These are phyloP conservation scores for Saccharomyces paradoxus DNA, from an alignment of 805 yeast genomes.

Conservation along the genomic window DNA sequence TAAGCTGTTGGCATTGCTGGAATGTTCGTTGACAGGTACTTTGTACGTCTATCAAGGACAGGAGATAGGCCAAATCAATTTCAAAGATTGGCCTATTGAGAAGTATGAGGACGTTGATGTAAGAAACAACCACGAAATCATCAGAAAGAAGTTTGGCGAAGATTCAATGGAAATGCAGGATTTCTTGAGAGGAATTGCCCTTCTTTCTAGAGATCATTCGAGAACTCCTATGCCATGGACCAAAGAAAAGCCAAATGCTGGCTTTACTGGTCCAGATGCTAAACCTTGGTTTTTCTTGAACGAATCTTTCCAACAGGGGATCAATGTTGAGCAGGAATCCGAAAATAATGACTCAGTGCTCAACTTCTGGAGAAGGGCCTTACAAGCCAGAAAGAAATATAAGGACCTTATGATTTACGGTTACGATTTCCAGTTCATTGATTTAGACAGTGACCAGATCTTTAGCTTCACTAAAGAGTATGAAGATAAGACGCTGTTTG, in stretches of 20 bases:
- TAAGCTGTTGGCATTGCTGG: conserved; percentile 41
- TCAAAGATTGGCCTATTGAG: conserved; percentile 38
- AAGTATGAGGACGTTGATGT: conserved; percentile 53
- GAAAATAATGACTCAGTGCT: conserved; percentile 39
- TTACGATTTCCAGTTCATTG: conserved; percentile 33
- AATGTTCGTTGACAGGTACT: conserved; percentile 44
- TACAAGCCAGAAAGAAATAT: conserved; percentile 36
- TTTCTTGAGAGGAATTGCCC: conserved; percentile 28
- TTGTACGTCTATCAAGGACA: conserved; percentile 32
- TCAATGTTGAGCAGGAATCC: conserved; percentile 41
- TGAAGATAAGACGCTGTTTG: conserved; percentile 29
- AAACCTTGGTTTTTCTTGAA: conserved; percentile 36
- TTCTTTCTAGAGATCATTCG: conserved; percentile 42
- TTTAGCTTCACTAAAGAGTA: conserved; percentile 36
- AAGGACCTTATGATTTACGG: conserved; percentile 41
- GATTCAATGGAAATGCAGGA: conserved; percentile 17
- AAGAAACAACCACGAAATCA: conserved; percentile 36
- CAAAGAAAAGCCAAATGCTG: conserved; percentile 31
- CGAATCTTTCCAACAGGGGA: conserved; percentile 21
- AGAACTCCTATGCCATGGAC: conserved; percentile 51
- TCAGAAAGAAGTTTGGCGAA: neutral
- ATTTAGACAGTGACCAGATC: conserved; percentile 34
- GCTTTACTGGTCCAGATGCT: conserved; percentile 34
- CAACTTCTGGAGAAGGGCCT: conserved; percentile 38
- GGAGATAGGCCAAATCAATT: conserved; percentile 48